Evolutionary conservation across 2,329 filamentous ascomycete genomes (phyloP).

Genomic region (Aureobasidium leucospermi): DNA sequence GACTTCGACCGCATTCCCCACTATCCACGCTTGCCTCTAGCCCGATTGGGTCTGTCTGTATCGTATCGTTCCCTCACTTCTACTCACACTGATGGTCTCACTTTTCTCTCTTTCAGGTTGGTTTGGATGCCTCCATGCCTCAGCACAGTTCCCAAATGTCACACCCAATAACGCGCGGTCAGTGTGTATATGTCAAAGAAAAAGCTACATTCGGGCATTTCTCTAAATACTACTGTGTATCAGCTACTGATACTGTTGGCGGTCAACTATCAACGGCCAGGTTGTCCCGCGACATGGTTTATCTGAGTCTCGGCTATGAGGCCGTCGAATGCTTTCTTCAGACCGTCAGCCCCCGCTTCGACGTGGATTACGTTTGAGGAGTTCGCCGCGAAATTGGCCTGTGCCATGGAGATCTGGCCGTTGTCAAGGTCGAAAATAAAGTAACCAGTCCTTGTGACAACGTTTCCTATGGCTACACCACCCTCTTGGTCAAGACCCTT

Average conservation of each 20-base stretch:
- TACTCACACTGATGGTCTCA: no score
- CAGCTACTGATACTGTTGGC: no score
- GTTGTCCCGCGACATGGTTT: neutral
- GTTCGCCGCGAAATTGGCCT: conserved; percentile 17
- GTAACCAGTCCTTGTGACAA: conserved; percentile 22
- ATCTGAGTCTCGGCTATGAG: neutral
- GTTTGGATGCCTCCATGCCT: no score
- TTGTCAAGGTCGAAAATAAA: conserved; percentile 31
- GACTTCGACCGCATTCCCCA: conserved; percentile 1
- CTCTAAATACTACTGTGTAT: no score
- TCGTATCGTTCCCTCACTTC: neutral
- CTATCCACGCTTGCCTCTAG: neutral
- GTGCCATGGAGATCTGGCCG: conserved; percentile 26
- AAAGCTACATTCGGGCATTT: no score
- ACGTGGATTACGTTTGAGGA: neutral
- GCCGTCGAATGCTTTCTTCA: neutral
- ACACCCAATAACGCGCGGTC: no score
- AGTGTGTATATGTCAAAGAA: no score
- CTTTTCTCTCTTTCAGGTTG: no score
- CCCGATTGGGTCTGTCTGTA: neutral
- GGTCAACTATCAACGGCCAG: no score
- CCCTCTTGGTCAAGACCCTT: no score
- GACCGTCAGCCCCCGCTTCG: neutral
- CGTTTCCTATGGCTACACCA: no score
- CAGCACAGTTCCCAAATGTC: no score